Conservation (phyloP, 163 green algal species). For the Chloroidium sp. region DNA sequence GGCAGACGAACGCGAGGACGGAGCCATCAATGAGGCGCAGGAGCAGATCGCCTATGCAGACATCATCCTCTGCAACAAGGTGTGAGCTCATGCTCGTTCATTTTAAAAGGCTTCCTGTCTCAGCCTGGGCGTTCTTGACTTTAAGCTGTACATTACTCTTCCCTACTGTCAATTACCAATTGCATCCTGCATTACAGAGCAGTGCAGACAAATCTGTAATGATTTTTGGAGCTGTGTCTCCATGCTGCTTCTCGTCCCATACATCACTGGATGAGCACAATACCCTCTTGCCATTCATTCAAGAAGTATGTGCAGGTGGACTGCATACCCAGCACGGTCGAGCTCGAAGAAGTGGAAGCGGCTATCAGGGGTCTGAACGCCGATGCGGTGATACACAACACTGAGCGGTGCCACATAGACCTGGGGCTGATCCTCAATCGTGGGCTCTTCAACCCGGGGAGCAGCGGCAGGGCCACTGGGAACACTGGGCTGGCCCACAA, state of each 20-base stretch:
- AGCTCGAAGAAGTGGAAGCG: conserved; percentile 31
- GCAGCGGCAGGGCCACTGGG: background rate
- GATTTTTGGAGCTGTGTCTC: too few relatives aligned
- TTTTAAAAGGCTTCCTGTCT: background rate
- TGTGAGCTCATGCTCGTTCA: conserved; percentile 9
- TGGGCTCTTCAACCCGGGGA: conserved; percentile 30
- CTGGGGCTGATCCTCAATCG: conserved; percentile 53
- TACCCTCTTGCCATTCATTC: too few relatives aligned
- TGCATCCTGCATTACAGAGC: too few relatives aligned
- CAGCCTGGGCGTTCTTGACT: background rate
- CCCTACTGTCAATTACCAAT: too few relatives aligned
- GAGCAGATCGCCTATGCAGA: conserved; percentile 77
- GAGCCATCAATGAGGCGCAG: conserved; percentile 66
- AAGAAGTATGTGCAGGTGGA: conserved; percentile 43
- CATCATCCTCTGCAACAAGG: conserved; percentile 82
- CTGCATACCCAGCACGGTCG: conserved; percentile 33
- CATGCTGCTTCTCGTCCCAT: too few relatives aligned
- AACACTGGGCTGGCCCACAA: background rate
- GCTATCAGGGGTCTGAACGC: conserved; percentile 58
- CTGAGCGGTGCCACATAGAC: conserved; percentile 48
- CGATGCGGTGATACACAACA: conserved; percentile 45
- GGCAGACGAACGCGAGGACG: conserved; percentile 18
- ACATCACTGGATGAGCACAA: too few relatives aligned
- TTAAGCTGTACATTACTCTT: too few relatives aligned
- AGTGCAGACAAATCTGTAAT: too few relatives aligned